Base-by-base conservation (phyloP, 164 flowering plant species). In the Vitis vinifera region DNA sequence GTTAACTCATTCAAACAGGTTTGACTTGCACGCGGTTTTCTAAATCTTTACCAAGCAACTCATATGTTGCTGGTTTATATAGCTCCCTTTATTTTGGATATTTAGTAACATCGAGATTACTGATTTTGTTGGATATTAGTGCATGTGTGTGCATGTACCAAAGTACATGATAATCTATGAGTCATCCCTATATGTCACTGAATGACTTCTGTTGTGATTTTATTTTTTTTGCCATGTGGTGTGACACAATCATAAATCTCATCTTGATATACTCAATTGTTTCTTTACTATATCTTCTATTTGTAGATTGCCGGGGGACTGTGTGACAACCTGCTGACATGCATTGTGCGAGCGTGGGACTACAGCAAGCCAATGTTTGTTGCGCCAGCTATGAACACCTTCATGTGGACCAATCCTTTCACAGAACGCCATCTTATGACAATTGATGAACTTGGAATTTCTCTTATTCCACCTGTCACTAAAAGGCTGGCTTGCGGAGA, bases 311-410 rank as follows among this genome's bases (percentile, higher is more conserved):
- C 95, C 31, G 91, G 92, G 1, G 98, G 98, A 31, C 68, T 94
- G 67, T 91, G 97, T 78, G 97, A 94, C 77, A 94, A 92, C 81
- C 73, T 91, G 80, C 83, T 93, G 62, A 89, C 98, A 6, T 89
- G 98, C 80, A 77, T 91, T 55, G 85, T 91, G 10, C 82, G 98
- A 74, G 97, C 97, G 59, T 94, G 98, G 98, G 98, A 94, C 81
- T 89, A 86, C 71, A 75, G 57, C 73, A 91, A 94, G 73, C 97
- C 97, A 9, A 62, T 92, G 30, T 92, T 89, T 71, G 89, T 92
- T 23, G 97, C 98, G 27, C 98, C 97, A 8, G 90, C 97, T 52
- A 94, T 94, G 98, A 92, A 94, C 86, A 85, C 97, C 44, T 84
- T 89, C 66, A 92, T 94, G 98, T 94, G 98, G 97, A 86, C 64